Conservation (phyloP, 208 protist genomes). For the Leishmania arabica region DNA sequence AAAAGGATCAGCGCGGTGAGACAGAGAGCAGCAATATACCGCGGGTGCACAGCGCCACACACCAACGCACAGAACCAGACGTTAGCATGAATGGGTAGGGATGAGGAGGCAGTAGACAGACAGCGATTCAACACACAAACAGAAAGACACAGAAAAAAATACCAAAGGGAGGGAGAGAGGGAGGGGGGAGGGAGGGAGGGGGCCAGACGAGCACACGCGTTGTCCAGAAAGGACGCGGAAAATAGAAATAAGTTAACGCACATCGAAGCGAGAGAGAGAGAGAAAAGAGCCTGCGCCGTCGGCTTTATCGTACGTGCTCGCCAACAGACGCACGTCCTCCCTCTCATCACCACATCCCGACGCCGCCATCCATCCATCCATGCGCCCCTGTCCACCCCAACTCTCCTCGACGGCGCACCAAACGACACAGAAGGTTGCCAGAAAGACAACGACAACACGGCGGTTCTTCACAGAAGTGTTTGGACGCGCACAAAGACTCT, state of each 20-base stretch:
- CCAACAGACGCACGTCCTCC: not conserved
- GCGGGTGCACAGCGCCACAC: not conserved
- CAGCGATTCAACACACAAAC: too few species aligned
- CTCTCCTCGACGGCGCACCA: not conserved
- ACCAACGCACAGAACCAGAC: not conserved
- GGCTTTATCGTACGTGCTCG: not conserved
- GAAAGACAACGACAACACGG: not conserved
- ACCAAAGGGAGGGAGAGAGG: not conserved
- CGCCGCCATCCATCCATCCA: not conserved
- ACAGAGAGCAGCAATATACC: not conserved
- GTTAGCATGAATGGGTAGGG: too few species aligned
- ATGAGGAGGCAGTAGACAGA: too few species aligned
- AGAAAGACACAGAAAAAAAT: not conserved
- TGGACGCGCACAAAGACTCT: not conserved
- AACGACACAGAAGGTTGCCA: not conserved
- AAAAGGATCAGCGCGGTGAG: not conserved
- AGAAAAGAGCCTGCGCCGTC: not conserved
- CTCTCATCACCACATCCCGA: not conserved
- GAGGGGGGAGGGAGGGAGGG: not conserved
- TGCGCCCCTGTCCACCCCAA: not conserved
- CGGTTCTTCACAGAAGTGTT: not conserved
- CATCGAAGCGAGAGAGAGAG: not conserved
- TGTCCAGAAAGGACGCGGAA: not conserved
- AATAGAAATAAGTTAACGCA: not conserved
- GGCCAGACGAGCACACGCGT: not conserved